These are phyloP conservation scores for Marchantia polymorpha DNA, from an alignment of 225 moss, liverwort and hornwort genomes.

Conservation along the genomic window DNA sequence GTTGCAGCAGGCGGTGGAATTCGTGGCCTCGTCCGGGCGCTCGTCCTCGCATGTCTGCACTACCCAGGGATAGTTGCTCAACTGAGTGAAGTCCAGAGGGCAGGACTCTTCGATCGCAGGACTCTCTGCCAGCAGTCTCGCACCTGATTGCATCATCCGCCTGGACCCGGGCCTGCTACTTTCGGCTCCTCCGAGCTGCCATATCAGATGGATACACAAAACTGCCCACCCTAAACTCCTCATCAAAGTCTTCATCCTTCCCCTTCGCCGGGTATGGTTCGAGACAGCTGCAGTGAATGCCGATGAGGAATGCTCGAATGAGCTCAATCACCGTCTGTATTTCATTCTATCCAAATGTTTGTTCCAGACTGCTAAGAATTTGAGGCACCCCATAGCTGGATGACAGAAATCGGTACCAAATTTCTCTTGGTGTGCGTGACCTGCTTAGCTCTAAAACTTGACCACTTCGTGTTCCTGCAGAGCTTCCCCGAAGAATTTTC, in stretches of 20 bases:
- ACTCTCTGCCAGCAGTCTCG: not conserved
- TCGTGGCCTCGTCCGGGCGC: not conserved
- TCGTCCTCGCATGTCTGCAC: slow-evolving; percentile 1
- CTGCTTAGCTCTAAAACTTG: too few species aligned
- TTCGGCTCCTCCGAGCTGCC: not conserved
- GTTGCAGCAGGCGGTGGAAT: slow-evolving; percentile 16
- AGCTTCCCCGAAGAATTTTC: too few species aligned
- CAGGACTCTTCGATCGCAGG: not conserved
- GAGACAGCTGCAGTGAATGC: too few species aligned
- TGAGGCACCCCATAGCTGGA: not conserved
- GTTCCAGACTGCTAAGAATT: too few species aligned
- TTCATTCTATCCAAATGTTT: too few species aligned
- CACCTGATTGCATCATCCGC: not conserved
- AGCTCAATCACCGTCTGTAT: too few species aligned
- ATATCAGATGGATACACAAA: not conserved
- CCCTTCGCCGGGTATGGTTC: not conserved
- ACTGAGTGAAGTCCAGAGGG: slow-evolving; percentile 18
- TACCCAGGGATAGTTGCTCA: slow-evolving; percentile 10
- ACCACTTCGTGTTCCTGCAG: too few species aligned
- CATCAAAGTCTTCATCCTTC: not conserved
- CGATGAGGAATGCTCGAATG: too few species aligned
- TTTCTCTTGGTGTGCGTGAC: not conserved
- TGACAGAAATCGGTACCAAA: not conserved
- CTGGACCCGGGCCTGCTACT: not conserved
- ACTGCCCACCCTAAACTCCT: not conserved